Evolutionary conservation across 345 rosid species (phyloP), one percentile per base, ranked within the genome.

Genomic region (Kernera saxatilis): DNA sequence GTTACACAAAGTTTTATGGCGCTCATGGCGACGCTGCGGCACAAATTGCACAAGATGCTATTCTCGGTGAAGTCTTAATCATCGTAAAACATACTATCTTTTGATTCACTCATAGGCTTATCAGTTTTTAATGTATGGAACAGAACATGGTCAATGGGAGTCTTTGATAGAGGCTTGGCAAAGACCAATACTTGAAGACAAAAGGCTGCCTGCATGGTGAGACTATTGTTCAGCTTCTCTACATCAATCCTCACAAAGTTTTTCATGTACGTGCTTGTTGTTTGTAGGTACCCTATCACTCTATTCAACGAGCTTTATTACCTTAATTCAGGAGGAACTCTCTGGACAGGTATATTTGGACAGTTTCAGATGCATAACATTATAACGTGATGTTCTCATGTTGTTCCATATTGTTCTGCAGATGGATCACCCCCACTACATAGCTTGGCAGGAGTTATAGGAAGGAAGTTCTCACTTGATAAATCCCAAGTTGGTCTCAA

Each of bases 271-370:
- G 2, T 61, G 48, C 10, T 59, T 61, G 26, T 2, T 37, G 13
- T 49, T 46, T 71, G 8, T 82, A 89, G 98, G 98, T 93, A 93
- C 63, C 91, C 88, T 35, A 41, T 79, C 81, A 86, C 97, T 53
- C 88, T 93, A 36, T 93, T 91, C 69, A 93, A 93, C 66, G 98
- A 93, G 82, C 96, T 93, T 50, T 93, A 91, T 78, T 93, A 83
- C 83, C 91, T 93, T 37, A 93, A 91, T 76, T 77, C 98, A 0
- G 98, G 97, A 37, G 90, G 98, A 3, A 88, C 97, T 19, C 56
- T 93, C 65, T 93, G 97, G 98, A 93, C 96, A 77, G 93, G 98
- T 89, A 73, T 50, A 48, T 53, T 44, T 48, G 36, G 27, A 11
- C 17, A 14, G 9, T 18, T 54, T n/a, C 1, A 35, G 30, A 55